Conservation (phyloP, 2,329 filamentous ascomycete genomes). For the Coniochaeta pulveracea region DNA sequence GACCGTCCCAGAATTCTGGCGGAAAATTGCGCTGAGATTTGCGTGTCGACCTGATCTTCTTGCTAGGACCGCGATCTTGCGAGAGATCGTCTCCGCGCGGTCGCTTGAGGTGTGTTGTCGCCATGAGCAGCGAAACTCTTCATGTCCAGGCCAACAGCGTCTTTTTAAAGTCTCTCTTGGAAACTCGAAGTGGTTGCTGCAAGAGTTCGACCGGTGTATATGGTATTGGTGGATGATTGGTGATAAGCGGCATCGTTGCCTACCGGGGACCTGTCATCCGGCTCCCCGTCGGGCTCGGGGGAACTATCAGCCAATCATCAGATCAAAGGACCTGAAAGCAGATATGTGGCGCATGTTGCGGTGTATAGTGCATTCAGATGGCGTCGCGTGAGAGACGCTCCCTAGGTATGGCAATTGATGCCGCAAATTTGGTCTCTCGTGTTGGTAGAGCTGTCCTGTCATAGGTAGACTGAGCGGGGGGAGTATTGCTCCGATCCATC, state of each 20-base stretch:
- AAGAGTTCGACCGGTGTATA: not conserved
- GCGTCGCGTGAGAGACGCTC: too few relatives aligned
- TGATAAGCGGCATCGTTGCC: not conserved
- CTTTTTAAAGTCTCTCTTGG: not conserved
- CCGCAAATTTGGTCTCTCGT: too few relatives aligned
- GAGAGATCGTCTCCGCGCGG: constrained; percentile 1
- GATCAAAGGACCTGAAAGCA: not conserved
- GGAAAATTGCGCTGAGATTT: not conserved
- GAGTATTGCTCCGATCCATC: too few relatives aligned
- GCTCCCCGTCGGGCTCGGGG: not conserved
- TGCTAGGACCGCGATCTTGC: not conserved
- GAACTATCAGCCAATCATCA: not conserved
- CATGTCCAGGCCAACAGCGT: not conserved
- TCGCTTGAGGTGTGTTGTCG: constrained; percentile 7
- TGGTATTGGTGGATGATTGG: not conserved
- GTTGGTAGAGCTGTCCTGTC: too few relatives aligned
- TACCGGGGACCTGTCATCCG: not conserved
- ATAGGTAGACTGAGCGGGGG: too few relatives aligned
- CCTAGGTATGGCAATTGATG: too few relatives aligned
- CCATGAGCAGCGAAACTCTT: constrained; percentile 4
- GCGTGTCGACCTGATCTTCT: not conserved
- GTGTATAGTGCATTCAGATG: too few relatives aligned
- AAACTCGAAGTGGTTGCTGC: not conserved
- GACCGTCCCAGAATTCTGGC: constrained; percentile 2
- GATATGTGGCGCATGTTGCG: not conserved